Base-by-base conservation (phyloP, 345 rosid genomes). In the Hibiscus syriacus region DNA sequence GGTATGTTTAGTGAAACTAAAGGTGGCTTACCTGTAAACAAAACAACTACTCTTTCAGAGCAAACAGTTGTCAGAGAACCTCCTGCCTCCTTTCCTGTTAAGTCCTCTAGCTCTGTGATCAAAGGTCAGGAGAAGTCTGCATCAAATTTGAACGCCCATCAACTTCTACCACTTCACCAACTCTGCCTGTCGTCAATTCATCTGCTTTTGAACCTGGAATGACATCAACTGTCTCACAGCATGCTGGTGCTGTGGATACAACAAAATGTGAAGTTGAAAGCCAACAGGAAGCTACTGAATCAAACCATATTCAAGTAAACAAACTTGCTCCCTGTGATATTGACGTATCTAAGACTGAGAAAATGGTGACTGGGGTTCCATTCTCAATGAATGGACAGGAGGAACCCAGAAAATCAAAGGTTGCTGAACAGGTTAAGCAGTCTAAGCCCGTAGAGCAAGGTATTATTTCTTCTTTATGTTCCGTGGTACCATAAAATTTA, bases 361-460 rank as follows among this genome's bases (percentile, higher is more conserved):
- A 66, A 25, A 32, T 13, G n/a, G 41, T n/a, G 56, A 19, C 73
- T 36, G 67, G 1, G 48, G 20, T 53, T 68, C 26, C 29, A 26
- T 64, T 52, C 38, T 56, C 74, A 11, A 34, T 49, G 45, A 38
- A 55, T 39, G 7, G 49, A 67, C 55, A 72, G 23, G 73, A 66
- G 30, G 62, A 68, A 34, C 61, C 73, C 8, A 70, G 39, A 66
- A 77, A 70, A 36, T 62, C 78, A 59, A 65, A 73, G 34, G 65
- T 74, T 34, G 69, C 50, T 72, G 82, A 64, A 56, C 75, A 71
- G 55, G 74, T 65, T 76, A 72, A 76, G 54, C 54, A 45, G 1
- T 64, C 84, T 70, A 80, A 78, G 65, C 53, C 72, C 55, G 22
- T 68, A 29, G 78, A 81, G 60, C 57, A 77, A 70, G 92, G 96